phyloP scores from a whole-genome alignment of 225 moss, liverwort and hornwort genomes.

The Lunularia cruciata region DNA sequence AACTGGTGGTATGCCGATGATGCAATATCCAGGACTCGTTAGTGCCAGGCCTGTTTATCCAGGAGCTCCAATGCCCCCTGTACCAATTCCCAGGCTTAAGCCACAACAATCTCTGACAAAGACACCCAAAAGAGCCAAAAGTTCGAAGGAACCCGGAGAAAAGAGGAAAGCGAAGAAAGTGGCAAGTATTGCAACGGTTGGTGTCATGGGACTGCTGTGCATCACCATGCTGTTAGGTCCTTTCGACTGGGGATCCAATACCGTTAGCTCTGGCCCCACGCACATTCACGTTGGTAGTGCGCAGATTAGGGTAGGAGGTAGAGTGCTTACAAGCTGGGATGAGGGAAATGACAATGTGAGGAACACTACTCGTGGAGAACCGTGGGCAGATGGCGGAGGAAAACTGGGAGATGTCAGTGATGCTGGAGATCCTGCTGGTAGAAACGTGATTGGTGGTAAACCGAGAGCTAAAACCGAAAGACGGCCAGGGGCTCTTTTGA shows the following conservation, averaged over 20 bases:
- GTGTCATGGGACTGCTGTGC: constrained; percentile 53
- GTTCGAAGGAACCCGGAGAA: constrained; percentile 41
- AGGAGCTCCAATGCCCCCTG: constrained; percentile 49
- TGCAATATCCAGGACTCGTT: constrained; percentile 50
- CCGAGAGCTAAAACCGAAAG: not conserved
- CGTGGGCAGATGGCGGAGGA: constrained; percentile 26
- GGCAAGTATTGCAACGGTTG: constrained; percentile 50
- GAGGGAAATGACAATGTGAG: constrained; percentile 26
- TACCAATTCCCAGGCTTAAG: constrained; percentile 64
- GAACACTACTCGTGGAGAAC: constrained; percentile 26
- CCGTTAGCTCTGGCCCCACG: constrained; percentile 12
- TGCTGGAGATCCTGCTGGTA: not conserved
- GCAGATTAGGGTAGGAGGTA: constrained; percentile 42
- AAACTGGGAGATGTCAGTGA: not conserved
- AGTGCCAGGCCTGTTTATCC: constrained; percentile 48
- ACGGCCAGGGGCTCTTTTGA: constrained; percentile 1
- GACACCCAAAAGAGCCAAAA: constrained; percentile 52
- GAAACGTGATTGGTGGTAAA: constrained; percentile 5
- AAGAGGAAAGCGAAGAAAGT: constrained; percentile 60
- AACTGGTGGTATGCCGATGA: constrained; percentile 41
- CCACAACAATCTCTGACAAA: constrained; percentile 36
- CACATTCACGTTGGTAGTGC: constrained; percentile 29
- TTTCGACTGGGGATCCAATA: constrained; percentile 29
- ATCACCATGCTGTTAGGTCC: constrained; percentile 61
- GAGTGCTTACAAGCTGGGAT: constrained; percentile 47